A percentile compares a stretch with the other conserved stretches of the same genome.
Conservation (phyloP, 129 eudicot species). For the Artemisia annua region DNA sequence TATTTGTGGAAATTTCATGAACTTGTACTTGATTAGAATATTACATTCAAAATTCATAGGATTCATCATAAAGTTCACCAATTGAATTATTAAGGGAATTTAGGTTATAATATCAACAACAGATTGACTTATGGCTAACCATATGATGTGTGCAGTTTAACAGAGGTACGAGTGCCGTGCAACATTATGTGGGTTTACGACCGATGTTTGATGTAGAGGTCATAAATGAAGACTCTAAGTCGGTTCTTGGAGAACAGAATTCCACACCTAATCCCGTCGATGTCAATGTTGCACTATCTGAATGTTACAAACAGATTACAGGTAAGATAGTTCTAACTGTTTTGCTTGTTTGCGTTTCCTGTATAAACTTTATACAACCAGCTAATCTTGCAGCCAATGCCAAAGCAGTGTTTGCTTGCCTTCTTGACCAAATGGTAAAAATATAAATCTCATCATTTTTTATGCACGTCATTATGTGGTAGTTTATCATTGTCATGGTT, state of each 20-base stretch:
- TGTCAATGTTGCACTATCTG: conserved; percentile 71
- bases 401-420: conserved; percentile 76
- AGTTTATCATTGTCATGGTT: conserved; percentile 5
- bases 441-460: neutral
- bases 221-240: conserved; percentile 73
- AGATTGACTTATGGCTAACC: conserved; percentile 21
- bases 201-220: conserved; percentile 95
- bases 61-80: conserved; percentile 1
- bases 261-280: conserved; percentile 60
- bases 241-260: conserved; percentile 75
- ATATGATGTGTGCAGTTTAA: conserved; percentile 58
- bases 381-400: conserved; percentile 76
- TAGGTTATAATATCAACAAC: conserved; percentile 11
- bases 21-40: conserved; percentile 7
- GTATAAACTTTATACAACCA: conserved; percentile 48
- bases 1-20: neutral
- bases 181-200: conserved; percentile 87
- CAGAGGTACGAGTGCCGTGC: conserved; percentile 97
- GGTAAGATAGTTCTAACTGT: conserved; percentile 42
- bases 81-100: neutral
- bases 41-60: conserved; percentile 3
- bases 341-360: conserved; percentile 23
- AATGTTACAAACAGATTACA: conserved; percentile 69
- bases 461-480: conserved; percentile 4
- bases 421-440: conserved; percentile 60